Evolutionary conservation across 148 eudicot species (phyloP).

Genomic region (Heliamphora exappendiculata): DNA sequence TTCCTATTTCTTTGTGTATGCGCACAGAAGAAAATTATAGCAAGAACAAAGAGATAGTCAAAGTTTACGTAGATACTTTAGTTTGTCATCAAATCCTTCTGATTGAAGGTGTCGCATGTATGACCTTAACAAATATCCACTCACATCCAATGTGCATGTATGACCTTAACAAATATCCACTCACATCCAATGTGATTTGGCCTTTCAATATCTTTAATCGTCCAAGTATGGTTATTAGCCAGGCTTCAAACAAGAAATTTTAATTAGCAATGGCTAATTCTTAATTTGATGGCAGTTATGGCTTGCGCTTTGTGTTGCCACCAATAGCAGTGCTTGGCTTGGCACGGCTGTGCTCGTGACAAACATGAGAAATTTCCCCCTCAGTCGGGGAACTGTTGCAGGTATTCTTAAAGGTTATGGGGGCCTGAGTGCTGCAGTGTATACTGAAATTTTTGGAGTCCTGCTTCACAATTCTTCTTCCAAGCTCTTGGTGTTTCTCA

Average conservation of each 20-base stretch:
- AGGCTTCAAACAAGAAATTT: too few species aligned
- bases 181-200: neutral
- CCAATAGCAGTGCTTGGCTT: slow-evolving; percentile 87
- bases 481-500: slow-evolving; percentile 52
- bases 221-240: too few species aligned
- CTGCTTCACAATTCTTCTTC: slow-evolving; percentile 55
- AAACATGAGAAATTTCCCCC: slow-evolving; percentile 90
- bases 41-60: neutral
- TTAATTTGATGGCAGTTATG: slow-evolving; percentile 46
- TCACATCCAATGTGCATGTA: neutral
- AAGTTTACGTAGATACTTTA: neutral
- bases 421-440: slow-evolving; percentile 83
- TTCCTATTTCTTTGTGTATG: neutral
- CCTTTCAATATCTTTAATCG: too few species aligned
- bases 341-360: slow-evolving; percentile 74
- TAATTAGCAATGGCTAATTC: neutral
- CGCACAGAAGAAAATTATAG: neutral
- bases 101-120: neutral
- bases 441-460: slow-evolving; percentile 56
- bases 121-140: neutral
- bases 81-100: neutral
- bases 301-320: slow-evolving; percentile 68
- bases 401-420: slow-evolving; percentile 82
- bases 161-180: too few species aligned
- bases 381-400: slow-evolving; percentile 74